Evolutionary conservation across 2,329 filamentous ascomycete species (phyloP).

Genomic region (Neonectria sp.): DNA sequence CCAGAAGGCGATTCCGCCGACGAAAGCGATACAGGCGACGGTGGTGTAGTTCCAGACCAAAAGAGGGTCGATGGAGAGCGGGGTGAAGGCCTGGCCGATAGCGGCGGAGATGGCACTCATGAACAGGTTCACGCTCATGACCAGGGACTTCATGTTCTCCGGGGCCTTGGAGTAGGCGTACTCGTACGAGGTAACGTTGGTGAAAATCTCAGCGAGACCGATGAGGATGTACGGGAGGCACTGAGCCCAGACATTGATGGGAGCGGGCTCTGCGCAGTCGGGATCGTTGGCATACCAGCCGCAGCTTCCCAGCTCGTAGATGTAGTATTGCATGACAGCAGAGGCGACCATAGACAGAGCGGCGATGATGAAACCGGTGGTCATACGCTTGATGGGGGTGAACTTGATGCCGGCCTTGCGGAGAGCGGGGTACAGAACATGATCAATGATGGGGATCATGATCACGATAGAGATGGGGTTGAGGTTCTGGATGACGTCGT

Average conservation of each 20-base stretch:
- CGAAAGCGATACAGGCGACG: conserved; percentile 73
- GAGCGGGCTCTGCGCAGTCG: conserved; percentile 64
- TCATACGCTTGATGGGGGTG: conserved; percentile 83
- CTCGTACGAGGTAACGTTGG: conserved; percentile 75
- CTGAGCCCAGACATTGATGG: conserved; percentile 77
- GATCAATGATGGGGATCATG: conserved; percentile 80
- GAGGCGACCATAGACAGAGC: conserved; percentile 73
- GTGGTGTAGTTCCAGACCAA: conserved; percentile 81
- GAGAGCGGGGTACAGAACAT: conserved; percentile 77
- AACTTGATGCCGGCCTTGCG: conserved; percentile 76
- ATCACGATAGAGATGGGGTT: conserved; percentile 83
- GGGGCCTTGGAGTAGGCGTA: conserved; percentile 86
- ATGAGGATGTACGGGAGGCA: conserved; percentile 66
- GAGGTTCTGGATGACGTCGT: conserved; percentile 83
- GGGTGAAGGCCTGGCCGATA: conserved; percentile 77
- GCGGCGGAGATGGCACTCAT: conserved; percentile 79
- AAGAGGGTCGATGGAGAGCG: conserved; percentile 74
- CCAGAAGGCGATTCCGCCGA: conserved; percentile 79
- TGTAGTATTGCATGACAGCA: conserved; percentile 71
- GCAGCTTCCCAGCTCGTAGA: conserved; percentile 76
- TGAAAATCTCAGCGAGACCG: conserved; percentile 68
- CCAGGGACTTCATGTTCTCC: conserved; percentile 85
- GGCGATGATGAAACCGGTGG: conserved; percentile 77
- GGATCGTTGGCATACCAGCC: conserved; percentile 65
- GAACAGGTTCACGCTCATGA: conserved; percentile 78